phyloP scores from a whole-genome alignment of 192 early-diverging fungal genomes.

The Podila minutissima region DNA sequence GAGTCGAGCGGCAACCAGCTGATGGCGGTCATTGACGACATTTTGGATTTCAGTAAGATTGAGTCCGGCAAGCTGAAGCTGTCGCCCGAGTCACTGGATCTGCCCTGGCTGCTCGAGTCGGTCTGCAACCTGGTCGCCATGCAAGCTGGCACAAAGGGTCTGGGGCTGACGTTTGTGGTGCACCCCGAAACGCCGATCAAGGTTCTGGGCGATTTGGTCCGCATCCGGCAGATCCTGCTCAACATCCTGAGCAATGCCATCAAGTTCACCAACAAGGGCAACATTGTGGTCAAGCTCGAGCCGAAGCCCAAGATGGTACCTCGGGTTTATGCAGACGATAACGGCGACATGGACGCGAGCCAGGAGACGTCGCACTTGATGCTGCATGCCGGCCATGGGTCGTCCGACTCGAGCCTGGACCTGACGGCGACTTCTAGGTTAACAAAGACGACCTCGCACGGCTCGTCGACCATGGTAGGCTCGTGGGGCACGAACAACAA shows the following conservation, averaged over 20 bases:
- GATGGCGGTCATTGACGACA: slow-evolving; percentile 75
- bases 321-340: slow-evolving; percentile 37
- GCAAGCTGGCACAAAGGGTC: slow-evolving; percentile 33
- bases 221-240: slow-evolving; percentile 63
- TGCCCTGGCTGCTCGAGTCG: slow-evolving; percentile 55
- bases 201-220: slow-evolving; percentile 60
- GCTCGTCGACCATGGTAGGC: not conserved
- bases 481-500: not conserved
- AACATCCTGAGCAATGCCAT: slow-evolving; percentile 67
- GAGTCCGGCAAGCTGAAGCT: slow-evolving; percentile 81
- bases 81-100: slow-evolving; percentile 68
- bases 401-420: not conserved
- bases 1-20: slow-evolving; percentile 52
- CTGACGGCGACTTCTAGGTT: not conserved
- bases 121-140: slow-evolving; percentile 51
- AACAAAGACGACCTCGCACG: not conserved
- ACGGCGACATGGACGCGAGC: slow-evolving; percentile 3
- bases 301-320: slow-evolving; percentile 34
- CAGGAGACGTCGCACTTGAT: slow-evolving; percentile 4
- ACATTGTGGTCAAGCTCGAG: slow-evolving; percentile 50
- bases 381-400: not conserved
- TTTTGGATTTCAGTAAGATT: slow-evolving; percentile 83
- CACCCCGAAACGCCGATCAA: slow-evolving; percentile 51
- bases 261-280: slow-evolving; percentile 61
- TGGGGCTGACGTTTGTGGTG: slow-evolving; percentile 46